A percentile compares a stretch with the other conserved stretches of the same genome.
These are phyloP conservation scores for Linnemannia exigua DNA, from an alignment of 192 early-diverging fungal species.

Conservation along the genomic window DNA sequence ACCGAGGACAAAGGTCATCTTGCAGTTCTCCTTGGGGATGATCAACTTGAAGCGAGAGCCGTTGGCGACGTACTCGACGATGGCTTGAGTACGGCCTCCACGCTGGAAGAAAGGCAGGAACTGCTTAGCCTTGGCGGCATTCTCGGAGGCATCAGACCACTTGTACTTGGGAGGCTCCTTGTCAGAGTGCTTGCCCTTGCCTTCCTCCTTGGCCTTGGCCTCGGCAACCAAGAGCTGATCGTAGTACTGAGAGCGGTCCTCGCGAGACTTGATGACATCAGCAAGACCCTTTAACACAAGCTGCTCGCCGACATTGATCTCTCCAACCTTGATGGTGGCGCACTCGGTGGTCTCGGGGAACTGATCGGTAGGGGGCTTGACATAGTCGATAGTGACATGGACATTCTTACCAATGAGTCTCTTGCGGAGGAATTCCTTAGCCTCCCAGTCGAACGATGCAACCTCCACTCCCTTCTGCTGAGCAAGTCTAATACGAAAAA, in stretches of 20 bases:
- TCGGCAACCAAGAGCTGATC: slow-evolving; percentile 89
- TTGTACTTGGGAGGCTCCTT: slow-evolving; percentile 84
- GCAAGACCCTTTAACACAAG: slow-evolving; percentile 81
- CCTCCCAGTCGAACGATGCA: slow-evolving; percentile 88
- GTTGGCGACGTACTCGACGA: slow-evolving; percentile 90
- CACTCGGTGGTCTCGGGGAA: slow-evolving; percentile 88
- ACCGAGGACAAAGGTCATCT: slow-evolving; percentile 87
- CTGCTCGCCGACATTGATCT: slow-evolving; percentile 70
- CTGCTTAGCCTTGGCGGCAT: slow-evolving; percentile 83
- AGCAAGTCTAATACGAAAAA: slow-evolving; percentile 15
- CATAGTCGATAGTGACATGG: slow-evolving; percentile 82
- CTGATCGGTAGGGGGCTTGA: slow-evolving; percentile 89
- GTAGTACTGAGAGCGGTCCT: slow-evolving; percentile 88
- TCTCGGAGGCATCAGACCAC: slow-evolving; percentile 88
- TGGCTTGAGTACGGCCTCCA: slow-evolving; percentile 77
- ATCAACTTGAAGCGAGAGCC: slow-evolving; percentile 88
- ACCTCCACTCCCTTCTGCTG: slow-evolving; percentile 76
- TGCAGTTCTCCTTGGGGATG: slow-evolving; percentile 88
- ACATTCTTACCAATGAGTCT: slow-evolving; percentile 89
- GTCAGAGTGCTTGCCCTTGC: slow-evolving; percentile 87
- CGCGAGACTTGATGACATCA: slow-evolving; percentile 87
- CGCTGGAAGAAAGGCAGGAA: slow-evolving; percentile 90
- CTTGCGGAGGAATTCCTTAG: slow-evolving; percentile 90
- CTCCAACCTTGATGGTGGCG: slow-evolving; percentile 82
- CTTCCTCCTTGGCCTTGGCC: slow-evolving; percentile 76